Conservation (phyloP, 2,329 filamentous ascomycete species). For the Immersiporthe knoxdaviesiana region DNA sequence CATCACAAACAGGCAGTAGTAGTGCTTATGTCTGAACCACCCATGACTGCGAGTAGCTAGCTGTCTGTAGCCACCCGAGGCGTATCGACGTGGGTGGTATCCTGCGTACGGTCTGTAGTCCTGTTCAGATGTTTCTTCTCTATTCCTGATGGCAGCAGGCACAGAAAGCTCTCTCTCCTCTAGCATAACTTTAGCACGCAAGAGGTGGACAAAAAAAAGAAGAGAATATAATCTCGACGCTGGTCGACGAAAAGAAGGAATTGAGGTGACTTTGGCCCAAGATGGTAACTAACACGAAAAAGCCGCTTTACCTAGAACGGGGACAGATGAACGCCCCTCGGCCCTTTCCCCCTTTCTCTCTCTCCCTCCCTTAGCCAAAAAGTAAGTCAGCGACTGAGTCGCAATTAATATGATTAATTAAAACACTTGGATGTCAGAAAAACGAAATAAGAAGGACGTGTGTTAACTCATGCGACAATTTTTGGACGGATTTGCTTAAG, state of each 20-base stretch:
- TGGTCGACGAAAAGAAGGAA: constrained; percentile 4
- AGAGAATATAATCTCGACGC: neutral
- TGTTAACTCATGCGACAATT: neutral
- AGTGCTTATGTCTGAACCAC: neutral
- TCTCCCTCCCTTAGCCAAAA: neutral
- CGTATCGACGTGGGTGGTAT: neutral
- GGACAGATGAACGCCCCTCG: neutral
- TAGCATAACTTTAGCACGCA: neutral
- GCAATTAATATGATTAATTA: neutral
- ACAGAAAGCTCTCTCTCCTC: neutral
- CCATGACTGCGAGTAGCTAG: neutral
- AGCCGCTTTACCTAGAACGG: constrained; percentile 29
- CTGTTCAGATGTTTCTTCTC: no score
- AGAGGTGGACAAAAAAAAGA: neutral
- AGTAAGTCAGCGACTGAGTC: neutral
- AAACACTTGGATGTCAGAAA: neutral
- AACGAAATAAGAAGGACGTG: neutral
- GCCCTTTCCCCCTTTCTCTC: no score
- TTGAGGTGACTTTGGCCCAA: constrained; percentile 22
- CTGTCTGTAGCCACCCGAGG: neutral
- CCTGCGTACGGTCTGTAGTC: neutral
- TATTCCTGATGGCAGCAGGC: neutral
- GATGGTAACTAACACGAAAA: constrained; percentile 28
- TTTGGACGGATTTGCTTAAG: neutral
- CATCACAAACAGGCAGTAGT: neutral